phyloP scores from a whole-genome alignment of 2,329 filamentous ascomycete genomes.

The Apiospora pterosperma region DNA sequence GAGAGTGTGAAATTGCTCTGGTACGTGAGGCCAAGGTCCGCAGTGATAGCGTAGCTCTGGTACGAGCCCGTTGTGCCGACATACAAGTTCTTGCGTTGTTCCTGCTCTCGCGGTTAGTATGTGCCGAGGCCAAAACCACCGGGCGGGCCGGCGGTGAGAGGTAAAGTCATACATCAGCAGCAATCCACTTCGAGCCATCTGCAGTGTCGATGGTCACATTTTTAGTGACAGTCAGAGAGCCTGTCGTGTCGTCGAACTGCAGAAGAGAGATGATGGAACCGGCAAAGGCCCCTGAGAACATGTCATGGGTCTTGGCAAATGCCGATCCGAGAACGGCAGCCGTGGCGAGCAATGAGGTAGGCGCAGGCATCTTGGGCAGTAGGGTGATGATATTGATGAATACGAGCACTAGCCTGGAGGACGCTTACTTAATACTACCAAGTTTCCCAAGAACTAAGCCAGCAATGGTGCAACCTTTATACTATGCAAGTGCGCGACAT shows the following conservation, averaged over 20 bases:
- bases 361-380: no score
- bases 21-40: constrained; percentile 12
- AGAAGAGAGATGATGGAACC: constrained; percentile 16
- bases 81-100: constrained; percentile 14
- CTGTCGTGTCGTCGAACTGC: constrained; percentile 26
- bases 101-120: background rate
- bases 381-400: no score
- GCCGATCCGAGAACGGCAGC: no score
- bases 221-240: constrained; percentile 17
- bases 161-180: constrained; percentile 18
- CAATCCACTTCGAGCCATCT: constrained; percentile 16
- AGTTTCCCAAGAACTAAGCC: no score
- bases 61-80: constrained; percentile 13
- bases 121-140: background rate
- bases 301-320: no score
- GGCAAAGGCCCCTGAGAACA: constrained; percentile 14
- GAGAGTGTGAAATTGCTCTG: constrained; percentile 12
- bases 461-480: no score
- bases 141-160: background rate
- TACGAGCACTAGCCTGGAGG: no score
- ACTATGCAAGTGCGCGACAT: no score
- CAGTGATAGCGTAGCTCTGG: constrained; percentile 17
- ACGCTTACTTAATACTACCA: no score
- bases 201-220: constrained; percentile 16
- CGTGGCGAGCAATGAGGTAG: no score